Conservation (phyloP, 2,329 filamentous ascomycete genomes). For the Ambrosiella beaveri region DNA sequence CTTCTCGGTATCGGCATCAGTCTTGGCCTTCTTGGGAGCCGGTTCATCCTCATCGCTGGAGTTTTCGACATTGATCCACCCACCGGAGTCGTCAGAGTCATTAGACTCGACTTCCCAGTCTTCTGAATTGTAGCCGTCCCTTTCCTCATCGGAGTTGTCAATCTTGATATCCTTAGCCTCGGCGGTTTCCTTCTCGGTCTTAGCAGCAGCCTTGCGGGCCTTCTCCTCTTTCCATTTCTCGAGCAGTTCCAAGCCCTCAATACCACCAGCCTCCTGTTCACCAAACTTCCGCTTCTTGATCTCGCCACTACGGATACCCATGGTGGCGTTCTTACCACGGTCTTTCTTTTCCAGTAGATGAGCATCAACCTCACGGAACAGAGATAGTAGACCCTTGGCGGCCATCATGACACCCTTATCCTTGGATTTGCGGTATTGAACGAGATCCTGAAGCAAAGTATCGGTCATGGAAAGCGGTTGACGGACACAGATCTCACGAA, state of each 20-base stretch:
- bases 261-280: conserved; percentile 61
- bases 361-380: conserved; percentile 82
- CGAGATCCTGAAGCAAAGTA: conserved; percentile 84
- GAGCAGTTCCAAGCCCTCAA: conserved; percentile 81
- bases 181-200: conserved; percentile 39
- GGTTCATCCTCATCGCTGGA: conserved; percentile 65
- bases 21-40: conserved; percentile 26
- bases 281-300: conserved; percentile 65
- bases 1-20: conserved; percentile 15
- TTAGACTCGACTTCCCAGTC: conserved; percentile 46
- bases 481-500: conserved; percentile 80
- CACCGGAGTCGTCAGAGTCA: conserved; percentile 54
- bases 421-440: conserved; percentile 92
- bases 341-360: conserved; percentile 80
- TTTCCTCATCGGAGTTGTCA: conserved; percentile 31
- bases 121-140: conserved; percentile 34
- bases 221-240: conserved; percentile 86
- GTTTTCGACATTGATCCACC: conserved; percentile 87
- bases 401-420: conserved; percentile 99
- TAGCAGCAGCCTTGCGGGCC: conserved; percentile 52
- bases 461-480: conserved; percentile 95
- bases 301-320: conserved; percentile 61
- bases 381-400: conserved; percentile 71
- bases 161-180: conserved; percentile 19
- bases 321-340: conserved; percentile 76